These are phyloP conservation scores for Persicaria maculosa DNA, from an alignment of 148 eudicot species.

Conservation along the genomic window DNA sequence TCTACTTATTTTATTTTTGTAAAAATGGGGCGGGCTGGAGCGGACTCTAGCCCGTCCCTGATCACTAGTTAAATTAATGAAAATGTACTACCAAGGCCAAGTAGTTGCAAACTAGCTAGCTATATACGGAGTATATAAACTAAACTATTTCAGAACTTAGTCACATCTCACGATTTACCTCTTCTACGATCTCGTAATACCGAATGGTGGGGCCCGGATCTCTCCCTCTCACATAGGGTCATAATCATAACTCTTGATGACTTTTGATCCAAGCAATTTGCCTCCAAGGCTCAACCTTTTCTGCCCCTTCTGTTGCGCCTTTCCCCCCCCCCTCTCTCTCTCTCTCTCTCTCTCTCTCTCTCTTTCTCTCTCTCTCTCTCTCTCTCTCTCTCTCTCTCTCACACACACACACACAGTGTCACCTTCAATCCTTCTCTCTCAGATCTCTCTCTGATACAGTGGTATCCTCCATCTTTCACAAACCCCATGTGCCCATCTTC, in stretches of 20 bases:
- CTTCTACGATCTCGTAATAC: too few species aligned
- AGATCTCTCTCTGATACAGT: conserved; percentile 35
- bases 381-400: neutral
- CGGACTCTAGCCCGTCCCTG: too few species aligned
- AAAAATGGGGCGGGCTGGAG: too few species aligned
- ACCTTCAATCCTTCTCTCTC: conserved; percentile 89
- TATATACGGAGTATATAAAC: too few species aligned
- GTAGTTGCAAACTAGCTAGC: too few species aligned
- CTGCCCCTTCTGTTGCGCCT: conserved; percentile 87
- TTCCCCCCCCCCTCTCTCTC: conserved; percentile 1
- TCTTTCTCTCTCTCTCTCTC: neutral
- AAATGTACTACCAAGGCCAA: conserved; percentile 18
- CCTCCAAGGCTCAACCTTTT: conserved; percentile 37
- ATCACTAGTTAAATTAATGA: too few species aligned
- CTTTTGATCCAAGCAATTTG: conserved; percentile 70
- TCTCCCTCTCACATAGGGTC: neutral
- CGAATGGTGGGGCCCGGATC: too few species aligned
- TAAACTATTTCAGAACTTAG: too few species aligned
- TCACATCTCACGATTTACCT: too few species aligned
- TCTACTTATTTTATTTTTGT: too few species aligned
- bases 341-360: neutral
- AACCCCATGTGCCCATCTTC: conserved; percentile 28
- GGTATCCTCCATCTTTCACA: conserved; percentile 25
- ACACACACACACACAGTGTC: conserved; percentile 30
- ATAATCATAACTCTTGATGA: conserved; percentile 30